Percentiles rank a stretch among this genome's conserved stretches.
Evolutionary conservation across 2,329 filamentous ascomycete species (phyloP).

Genomic region (Catunica adiposa): DNA sequence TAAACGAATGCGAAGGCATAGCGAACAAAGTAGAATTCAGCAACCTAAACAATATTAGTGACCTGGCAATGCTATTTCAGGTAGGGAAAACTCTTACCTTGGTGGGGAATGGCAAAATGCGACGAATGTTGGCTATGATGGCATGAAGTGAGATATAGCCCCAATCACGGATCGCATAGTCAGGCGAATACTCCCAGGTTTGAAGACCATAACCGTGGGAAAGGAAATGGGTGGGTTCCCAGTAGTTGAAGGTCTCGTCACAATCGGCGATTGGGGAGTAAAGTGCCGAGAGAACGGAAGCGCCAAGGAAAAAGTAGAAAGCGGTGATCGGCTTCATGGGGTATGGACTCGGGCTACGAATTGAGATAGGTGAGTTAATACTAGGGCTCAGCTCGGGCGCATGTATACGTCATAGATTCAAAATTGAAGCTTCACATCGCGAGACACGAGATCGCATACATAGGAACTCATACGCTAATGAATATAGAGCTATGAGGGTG

Average conservation of each 20-base stretch:
- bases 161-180: slow-evolving; percentile 92
- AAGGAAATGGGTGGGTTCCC: slow-evolving; percentile 92
- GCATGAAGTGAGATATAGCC: slow-evolving; percentile 73
- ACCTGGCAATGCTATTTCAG: too few relatives aligned
- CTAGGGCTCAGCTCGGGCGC: not conserved
- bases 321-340: slow-evolving; percentile 55
- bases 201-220: slow-evolving; percentile 84
- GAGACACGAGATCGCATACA: not conserved
- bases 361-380: not conserved
- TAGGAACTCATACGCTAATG: too few relatives aligned
- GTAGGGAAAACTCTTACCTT: slow-evolving; percentile 28
- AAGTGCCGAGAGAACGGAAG: slow-evolving; percentile 58
- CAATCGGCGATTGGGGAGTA: slow-evolving; percentile 93
- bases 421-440: too few relatives aligned
- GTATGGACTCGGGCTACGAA: slow-evolving; percentile 15
- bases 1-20: slow-evolving; percentile 58
- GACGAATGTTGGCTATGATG: slow-evolving; percentile 47
- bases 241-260: slow-evolving; percentile 98
- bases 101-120: slow-evolving; percentile 43
- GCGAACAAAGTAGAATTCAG: slow-evolving; percentile 79
- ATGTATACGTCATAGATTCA: not conserved
- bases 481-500: too few relatives aligned
- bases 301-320: slow-evolving; percentile 64
- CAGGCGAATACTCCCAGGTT: slow-evolving; percentile 96
- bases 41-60: slow-evolving; percentile 25